Conservation (phyloP, 345 rosid species). For the Eucalyptus marginata region DNA sequence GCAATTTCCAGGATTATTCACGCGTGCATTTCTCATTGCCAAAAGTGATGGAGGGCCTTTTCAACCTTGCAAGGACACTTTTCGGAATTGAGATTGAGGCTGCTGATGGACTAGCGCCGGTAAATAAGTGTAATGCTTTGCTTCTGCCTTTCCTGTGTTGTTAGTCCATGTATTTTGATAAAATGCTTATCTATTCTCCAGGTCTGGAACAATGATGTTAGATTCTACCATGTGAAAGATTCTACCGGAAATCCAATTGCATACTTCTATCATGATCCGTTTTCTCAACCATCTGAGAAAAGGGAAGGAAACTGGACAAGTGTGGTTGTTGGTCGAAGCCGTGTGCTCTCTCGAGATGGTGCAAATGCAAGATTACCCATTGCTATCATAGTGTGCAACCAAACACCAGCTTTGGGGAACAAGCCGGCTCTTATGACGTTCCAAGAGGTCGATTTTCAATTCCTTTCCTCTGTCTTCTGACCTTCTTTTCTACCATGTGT, state of each 20-base stretch:
- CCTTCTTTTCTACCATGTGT: background rate
- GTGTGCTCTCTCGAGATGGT: slow-evolving; percentile 43
- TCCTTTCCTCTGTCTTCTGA: background rate
- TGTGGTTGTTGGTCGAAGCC: slow-evolving; percentile 71
- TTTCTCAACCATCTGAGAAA: slow-evolving; percentile 87
- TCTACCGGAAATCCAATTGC: slow-evolving; percentile 67
- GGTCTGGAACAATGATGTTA: slow-evolving; percentile 85
- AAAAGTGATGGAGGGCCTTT: slow-evolving; percentile 79
- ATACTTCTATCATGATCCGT: slow-evolving; percentile 86
- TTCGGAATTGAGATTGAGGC: slow-evolving; percentile 43
- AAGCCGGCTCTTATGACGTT: slow-evolving; percentile 92
- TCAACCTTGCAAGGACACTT: slow-evolving; percentile 51
- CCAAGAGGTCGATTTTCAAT: slow-evolving; percentile 43
- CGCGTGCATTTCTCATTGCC: slow-evolving; percentile 79
- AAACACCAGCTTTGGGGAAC: slow-evolving; percentile 77
- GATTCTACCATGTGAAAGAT: slow-evolving; percentile 70
- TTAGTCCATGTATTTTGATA: background rate
- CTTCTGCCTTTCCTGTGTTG: background rate
- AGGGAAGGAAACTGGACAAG: slow-evolving; percentile 85
- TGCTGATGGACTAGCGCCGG: slow-evolving; percentile 30
- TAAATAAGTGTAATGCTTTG: slow-evolving; percentile 9
- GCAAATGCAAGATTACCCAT: slow-evolving; percentile 44
- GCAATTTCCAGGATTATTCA: slow-evolving; percentile 41
- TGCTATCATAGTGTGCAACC: slow-evolving; percentile 93
- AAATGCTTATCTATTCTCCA: slow-evolving; percentile 10